Conservation (phyloP, 352 stramenopile species). For the Saprolegnia parasitica region DNA sequence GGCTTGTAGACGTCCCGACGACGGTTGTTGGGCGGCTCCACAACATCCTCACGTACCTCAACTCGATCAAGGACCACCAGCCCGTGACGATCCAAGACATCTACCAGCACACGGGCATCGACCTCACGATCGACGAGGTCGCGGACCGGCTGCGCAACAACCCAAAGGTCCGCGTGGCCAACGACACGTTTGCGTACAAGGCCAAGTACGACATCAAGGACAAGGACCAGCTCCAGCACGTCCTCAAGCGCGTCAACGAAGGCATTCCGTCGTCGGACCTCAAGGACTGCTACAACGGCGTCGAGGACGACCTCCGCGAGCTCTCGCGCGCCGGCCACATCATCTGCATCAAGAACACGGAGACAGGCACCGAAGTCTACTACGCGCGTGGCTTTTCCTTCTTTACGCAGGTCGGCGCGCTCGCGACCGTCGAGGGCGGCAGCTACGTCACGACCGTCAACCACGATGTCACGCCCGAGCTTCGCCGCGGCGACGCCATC, state of each 20-base stretch:
- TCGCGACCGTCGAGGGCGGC: slow-evolving; percentile 65
- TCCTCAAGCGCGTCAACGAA: slow-evolving; percentile 70
- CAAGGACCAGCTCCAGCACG: slow-evolving; percentile 63
- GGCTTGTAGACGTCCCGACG: slow-evolving; percentile 2
- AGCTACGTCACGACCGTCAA: slow-evolving; percentile 59
- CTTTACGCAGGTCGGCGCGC: slow-evolving; percentile 67
- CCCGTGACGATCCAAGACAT: slow-evolving; percentile 60
- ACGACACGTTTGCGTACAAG: slow-evolving; percentile 79
- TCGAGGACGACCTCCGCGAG: slow-evolving; percentile 75
- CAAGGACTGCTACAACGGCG: slow-evolving; percentile 73
- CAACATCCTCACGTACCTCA: slow-evolving; percentile 83
- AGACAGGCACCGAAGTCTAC: slow-evolving; percentile 73
- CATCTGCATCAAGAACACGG: slow-evolving; percentile 80
- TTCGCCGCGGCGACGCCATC: slow-evolving; percentile 69
- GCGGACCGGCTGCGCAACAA: slow-evolving; percentile 83
- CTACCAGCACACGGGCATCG: slow-evolving; percentile 79
- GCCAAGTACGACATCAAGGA: slow-evolving; percentile 89
- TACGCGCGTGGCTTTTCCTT: slow-evolving; percentile 62
- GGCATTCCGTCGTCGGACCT: slow-evolving; percentile 79
- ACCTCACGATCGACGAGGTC: slow-evolving; percentile 66
- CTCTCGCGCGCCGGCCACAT: slow-evolving; percentile 67
- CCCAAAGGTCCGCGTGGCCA: slow-evolving; percentile 71
- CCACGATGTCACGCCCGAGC: slow-evolving; percentile 61
- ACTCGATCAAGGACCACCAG: slow-evolving; percentile 76
- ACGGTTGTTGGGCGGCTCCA: slow-evolving; percentile 31